Conservation (phyloP, 345 rosid species). For the Toxicodendron radicans region DNA sequence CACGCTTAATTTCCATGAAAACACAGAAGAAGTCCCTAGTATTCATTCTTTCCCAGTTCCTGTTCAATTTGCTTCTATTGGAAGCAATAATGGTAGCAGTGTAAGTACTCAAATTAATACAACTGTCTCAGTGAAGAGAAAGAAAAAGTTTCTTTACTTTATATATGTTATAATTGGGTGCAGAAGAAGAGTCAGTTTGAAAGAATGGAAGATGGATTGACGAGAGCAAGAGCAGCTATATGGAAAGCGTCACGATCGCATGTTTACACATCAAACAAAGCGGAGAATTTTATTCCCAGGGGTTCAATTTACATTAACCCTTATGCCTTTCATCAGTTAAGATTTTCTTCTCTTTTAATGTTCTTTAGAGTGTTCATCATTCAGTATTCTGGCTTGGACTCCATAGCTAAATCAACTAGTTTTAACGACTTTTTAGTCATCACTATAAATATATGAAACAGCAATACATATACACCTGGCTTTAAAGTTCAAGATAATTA, state of each 20-base stretch:
- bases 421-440: too few relatives aligned
- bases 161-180: not conserved
- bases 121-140: conserved; percentile 21
- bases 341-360: conserved; percentile 21
- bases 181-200: conserved; percentile 28
- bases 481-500: not conserved
- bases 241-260: conserved; percentile 37
- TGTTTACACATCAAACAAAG: conserved; percentile 26
- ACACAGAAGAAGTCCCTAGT: not conserved
- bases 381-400: too few relatives aligned
- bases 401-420: too few relatives aligned
- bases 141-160: not conserved
- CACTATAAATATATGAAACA: too few relatives aligned
- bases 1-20: conserved; percentile 2
- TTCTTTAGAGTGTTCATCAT: not conserved
- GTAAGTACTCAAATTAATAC: not conserved
- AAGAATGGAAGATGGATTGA: conserved; percentile 57
- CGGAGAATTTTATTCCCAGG: conserved; percentile 35
- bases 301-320: conserved; percentile 62
- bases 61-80: conserved; percentile 6
- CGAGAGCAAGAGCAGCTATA: conserved; percentile 65
- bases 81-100: not conserved
- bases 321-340: conserved; percentile 66
- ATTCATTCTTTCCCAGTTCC: conserved; percentile 6
- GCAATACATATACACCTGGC: too few relatives aligned